Conservation (phyloP, 1,284 basidiomycete species). For the Moesziomyces antarcticus region DNA sequence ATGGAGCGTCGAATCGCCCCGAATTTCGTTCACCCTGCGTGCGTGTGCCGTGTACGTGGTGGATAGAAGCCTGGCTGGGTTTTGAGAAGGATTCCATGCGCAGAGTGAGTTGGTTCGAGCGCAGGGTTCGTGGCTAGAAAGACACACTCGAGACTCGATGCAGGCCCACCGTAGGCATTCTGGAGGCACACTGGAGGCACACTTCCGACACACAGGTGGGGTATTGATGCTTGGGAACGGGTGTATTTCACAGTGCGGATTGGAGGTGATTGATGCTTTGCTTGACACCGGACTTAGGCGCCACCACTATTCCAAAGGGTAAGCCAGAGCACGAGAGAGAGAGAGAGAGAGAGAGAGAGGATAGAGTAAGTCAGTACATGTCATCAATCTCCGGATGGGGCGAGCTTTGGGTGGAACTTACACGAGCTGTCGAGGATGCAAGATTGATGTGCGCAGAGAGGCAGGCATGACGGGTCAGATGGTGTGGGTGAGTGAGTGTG, state of each 20-base stretch:
- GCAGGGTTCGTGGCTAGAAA: too few species aligned
- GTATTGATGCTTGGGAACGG: too few species aligned
- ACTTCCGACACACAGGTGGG: too few species aligned
- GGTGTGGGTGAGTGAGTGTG: not conserved
- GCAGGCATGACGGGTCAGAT: not conserved
- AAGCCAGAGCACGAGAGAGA: not conserved
- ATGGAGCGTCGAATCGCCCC: too few species aligned
- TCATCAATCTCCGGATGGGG: not conserved
- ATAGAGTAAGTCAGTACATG: not conserved
- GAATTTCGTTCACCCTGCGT: too few species aligned
- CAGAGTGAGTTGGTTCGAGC: too few species aligned
- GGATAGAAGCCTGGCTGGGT: too few species aligned
- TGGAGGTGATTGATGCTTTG: not conserved
- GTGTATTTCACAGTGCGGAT: not conserved
- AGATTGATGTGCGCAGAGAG: not conserved
- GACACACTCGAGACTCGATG: too few species aligned
- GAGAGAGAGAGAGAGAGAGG: not conserved
- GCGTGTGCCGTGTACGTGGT: too few species aligned
- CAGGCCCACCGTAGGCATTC: too few species aligned
- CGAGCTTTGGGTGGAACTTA: conserved; percentile 12
- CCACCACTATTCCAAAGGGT: conserved; percentile 5
- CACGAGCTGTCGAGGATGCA: conserved; percentile 17
- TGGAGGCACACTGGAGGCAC: too few species aligned
- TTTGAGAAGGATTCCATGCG: too few species aligned
- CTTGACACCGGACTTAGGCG: conserved; percentile 2